Evolutionary conservation across 495 filamentous ascomycete genomes (phyloP).

Genomic region (Aspergillus funiculosus): DNA sequence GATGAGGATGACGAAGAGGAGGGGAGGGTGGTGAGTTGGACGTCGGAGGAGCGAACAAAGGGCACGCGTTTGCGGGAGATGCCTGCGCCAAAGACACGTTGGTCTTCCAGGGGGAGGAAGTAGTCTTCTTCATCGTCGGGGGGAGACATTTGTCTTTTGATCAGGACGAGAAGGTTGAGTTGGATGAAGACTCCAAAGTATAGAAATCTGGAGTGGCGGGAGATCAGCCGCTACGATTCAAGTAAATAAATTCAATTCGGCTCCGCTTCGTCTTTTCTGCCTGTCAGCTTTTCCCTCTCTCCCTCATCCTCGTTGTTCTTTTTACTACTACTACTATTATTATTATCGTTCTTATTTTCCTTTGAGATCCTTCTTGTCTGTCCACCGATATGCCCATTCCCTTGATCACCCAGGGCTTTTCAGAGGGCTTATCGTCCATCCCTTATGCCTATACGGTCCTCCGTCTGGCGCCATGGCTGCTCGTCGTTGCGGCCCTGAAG

Average conservation of each 20-base stretch:
- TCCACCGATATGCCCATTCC: slow-evolving; percentile 67
- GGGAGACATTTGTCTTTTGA: slow-evolving; percentile 4
- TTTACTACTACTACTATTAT: background rate
- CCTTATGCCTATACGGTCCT: slow-evolving; percentile 58
- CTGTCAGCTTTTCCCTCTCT: background rate
- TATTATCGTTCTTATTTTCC: too few species aligned
- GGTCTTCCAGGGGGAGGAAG: slow-evolving; percentile 62
- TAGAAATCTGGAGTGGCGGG: slow-evolving; percentile 17
- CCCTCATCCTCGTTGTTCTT: background rate
- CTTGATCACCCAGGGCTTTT: slow-evolving; percentile 55
- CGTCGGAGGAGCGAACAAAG: slow-evolving; percentile 66
- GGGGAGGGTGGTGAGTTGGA: slow-evolving; percentile 40
- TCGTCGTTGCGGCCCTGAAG: slow-evolving; percentile 63
- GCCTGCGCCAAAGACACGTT: slow-evolving; percentile 73
- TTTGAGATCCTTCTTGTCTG: slow-evolving; percentile 11
- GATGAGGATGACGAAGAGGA: slow-evolving; percentile 17
- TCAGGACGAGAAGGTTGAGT: background rate
- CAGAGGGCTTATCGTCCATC: slow-evolving; percentile 60
- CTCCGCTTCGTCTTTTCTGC: slow-evolving; percentile 11
- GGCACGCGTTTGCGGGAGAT: slow-evolving; percentile 70
- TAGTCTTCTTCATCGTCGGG: slow-evolving; percentile 51
- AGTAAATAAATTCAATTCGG: background rate
- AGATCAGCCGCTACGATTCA: slow-evolving; percentile 23
- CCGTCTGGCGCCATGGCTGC: slow-evolving; percentile 53
- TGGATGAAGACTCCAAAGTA: background rate